These are phyloP conservation scores for Pugionium cornutum DNA, from an alignment of 345 rosid species.

Conservation along the genomic window DNA sequence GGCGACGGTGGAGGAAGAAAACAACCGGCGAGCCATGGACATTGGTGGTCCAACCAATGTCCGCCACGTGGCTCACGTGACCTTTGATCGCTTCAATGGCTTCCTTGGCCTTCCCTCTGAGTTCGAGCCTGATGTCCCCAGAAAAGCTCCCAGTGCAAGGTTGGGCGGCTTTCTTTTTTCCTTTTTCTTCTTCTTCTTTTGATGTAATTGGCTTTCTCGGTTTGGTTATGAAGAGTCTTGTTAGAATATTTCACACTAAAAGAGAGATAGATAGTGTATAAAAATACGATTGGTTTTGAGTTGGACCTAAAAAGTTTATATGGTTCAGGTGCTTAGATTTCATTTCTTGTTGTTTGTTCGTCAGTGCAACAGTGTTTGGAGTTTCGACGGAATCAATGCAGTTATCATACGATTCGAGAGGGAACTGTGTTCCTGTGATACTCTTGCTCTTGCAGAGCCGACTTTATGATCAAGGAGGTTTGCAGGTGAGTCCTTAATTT, in stretches of 20 bases:
- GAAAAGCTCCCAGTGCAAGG: slow-evolving; percentile 95
- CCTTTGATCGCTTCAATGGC: slow-evolving; percentile 94
- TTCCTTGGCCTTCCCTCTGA: slow-evolving; percentile 91
- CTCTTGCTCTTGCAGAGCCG: slow-evolving; percentile 82
- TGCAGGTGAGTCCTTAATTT: slow-evolving; percentile 49
- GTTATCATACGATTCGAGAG: slow-evolving; percentile 85
- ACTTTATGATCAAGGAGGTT: slow-evolving; percentile 80
- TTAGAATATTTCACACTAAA: not conserved
- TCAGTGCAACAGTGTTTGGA: slow-evolving; percentile 91
- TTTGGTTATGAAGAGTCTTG: not conserved
- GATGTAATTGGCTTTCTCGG: not conserved
- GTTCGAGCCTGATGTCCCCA: slow-evolving; percentile 84
- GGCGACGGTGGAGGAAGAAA: slow-evolving; percentile 50
- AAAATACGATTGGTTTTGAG: too few relatives aligned
- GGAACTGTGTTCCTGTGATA: slow-evolving; percentile 92
- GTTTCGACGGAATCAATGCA: slow-evolving; percentile 99
- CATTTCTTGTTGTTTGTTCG: slow-evolving; percentile 19
- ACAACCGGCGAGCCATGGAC: slow-evolving; percentile 65
- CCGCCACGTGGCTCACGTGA: slow-evolving; percentile 89
- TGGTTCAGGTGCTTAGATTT: not conserved
- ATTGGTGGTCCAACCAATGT: slow-evolving; percentile 84
- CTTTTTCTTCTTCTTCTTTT: not conserved
- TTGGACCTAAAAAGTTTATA: not conserved
- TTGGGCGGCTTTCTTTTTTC: slow-evolving; percentile 8
- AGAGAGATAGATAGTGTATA: too few relatives aligned